Evolutionary conservation across 495 filamentous ascomycete genomes (phyloP).

Genomic region (Peziza echinospora): DNA sequence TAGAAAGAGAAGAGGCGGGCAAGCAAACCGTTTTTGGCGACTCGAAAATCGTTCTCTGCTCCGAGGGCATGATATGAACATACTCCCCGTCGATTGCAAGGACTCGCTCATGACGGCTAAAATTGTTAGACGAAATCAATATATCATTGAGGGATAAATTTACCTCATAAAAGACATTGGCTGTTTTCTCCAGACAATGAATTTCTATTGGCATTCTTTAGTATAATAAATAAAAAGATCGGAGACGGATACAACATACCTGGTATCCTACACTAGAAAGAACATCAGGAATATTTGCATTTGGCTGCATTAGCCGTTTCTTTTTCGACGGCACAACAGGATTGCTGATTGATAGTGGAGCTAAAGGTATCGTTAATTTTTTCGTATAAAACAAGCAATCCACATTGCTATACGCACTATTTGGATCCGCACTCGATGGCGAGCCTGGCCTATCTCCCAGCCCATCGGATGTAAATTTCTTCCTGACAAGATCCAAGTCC

Average conservation of each 20-base stretch:
- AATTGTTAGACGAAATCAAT: background rate
- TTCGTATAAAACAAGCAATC: conserved; percentile 15
- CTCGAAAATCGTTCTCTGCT: conserved; percentile 33
- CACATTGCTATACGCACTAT: conserved; percentile 51
- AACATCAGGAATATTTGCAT: conserved; percentile 57
- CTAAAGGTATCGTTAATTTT: too few relatives aligned
- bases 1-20: too few relatives aligned
- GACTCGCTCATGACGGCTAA: conserved; percentile 48
- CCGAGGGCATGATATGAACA: conserved; percentile 71
- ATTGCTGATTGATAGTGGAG: background rate
- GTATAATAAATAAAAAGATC: background rate
- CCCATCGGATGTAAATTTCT: conserved; percentile 38
- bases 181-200: conserved; percentile 79
- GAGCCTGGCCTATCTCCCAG: conserved; percentile 37
- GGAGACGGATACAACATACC: background rate
- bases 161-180: conserved; percentile 68
- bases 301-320: conserved; percentile 53
- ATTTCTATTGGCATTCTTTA: conserved; percentile 38
- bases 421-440: conserved; percentile 64
- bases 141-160: background rate
- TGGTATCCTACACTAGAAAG: conserved; percentile 30
- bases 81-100: conserved; percentile 88
- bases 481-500: conserved; percentile 68
- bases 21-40: conserved; percentile 59
- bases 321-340: conserved; percentile 17